These are phyloP conservation scores for Xylaria nigripes DNA, from an alignment of 495 filamentous ascomycete genomes.

Conservation along the genomic window DNA sequence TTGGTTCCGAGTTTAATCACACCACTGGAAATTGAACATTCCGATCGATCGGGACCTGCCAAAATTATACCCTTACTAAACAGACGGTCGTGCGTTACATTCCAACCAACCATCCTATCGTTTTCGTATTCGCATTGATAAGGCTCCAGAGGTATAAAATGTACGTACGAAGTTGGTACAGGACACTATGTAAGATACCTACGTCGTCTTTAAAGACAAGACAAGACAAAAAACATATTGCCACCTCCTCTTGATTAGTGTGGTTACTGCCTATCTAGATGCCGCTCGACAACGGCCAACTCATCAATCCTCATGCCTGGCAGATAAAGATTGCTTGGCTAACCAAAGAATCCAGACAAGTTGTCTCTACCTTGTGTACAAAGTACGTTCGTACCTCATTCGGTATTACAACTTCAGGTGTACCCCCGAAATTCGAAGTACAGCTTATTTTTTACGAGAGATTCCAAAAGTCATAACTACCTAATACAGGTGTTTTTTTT, in stretches of 20 bases:
- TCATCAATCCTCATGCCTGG: too few species aligned
- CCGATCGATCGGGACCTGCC: not conserved
- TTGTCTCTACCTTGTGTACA: too few species aligned
- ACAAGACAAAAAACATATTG: not conserved
- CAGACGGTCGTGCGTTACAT: slow-evolving; percentile 1
- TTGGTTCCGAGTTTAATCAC: slow-evolving; percentile 3
- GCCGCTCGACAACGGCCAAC: not conserved
- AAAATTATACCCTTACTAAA: not conserved
- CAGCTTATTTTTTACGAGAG: too few species aligned
- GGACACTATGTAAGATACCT: too few species aligned
- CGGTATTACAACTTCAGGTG: too few species aligned
- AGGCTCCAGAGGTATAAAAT: not conserved
- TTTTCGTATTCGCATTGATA: slow-evolving; percentile 14
- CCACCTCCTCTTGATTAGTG: not conserved
- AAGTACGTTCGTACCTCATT: too few species aligned
- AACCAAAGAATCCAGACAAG: too few species aligned
- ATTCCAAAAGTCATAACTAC: too few species aligned
- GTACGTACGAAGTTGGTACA: not conserved
- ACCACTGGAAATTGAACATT: slow-evolving; percentile 2
- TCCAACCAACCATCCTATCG: not conserved
- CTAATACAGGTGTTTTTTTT: too few species aligned
- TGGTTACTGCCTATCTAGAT: not conserved
- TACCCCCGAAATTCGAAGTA: too few species aligned
- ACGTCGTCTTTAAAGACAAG: not conserved
- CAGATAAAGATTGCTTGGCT: too few species aligned